Evolutionary conservation across 441 rosid genomes (phyloP), one percentile per base, ranked within the genome.

Genomic region (Croton setiger): DNA sequence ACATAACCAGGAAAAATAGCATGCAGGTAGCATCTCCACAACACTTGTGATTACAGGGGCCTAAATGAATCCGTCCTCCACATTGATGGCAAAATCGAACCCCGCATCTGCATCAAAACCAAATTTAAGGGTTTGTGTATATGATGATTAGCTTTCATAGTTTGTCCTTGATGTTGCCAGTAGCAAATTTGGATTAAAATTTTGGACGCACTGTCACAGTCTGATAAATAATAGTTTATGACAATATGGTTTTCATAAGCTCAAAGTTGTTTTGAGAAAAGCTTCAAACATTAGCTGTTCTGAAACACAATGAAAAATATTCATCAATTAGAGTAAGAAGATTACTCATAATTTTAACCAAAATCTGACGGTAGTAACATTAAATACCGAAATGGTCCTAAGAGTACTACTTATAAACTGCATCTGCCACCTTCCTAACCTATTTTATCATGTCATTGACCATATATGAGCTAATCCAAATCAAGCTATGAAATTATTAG

Each of bases 1-100:
- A 54, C 21, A 70, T 41, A 12, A 13, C 23, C 43, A 63, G 44
- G n/a, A 43, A 62, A 31, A 70, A 62, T 8, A 45, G 1, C 43
- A 61, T 0, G 68, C 62, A 70, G 47, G 48, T n/a, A 10, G 48
- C 55, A 58, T 58, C 72, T 35, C 72, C 72, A 35, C 72, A 58
- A 4, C 64, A 45, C 33, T 68, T 68, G 57, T 35, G 48, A 36
- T n/a, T 59, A 47, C 72, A 68, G 7, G 64, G 57, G 13, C 72
- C 72, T 44, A 68, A 58, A 59, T 68, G 72, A 13, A 37, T 31
- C 12, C 72, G 33, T 35, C 75, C 79, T 62, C 79, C 75, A 36
- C 79, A 76, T 51, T 72, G 56, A 47, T 76, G 75, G 66, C 79
- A 76, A 49, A 76, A 76, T 17, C 57, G 72, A 67, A 63, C 69